Percentiles rank a stretch among this genome's conserved stretches.
Conservation (phyloP, 768 basidiomycete genomes). For the Lactarius deliciosus region DNA sequence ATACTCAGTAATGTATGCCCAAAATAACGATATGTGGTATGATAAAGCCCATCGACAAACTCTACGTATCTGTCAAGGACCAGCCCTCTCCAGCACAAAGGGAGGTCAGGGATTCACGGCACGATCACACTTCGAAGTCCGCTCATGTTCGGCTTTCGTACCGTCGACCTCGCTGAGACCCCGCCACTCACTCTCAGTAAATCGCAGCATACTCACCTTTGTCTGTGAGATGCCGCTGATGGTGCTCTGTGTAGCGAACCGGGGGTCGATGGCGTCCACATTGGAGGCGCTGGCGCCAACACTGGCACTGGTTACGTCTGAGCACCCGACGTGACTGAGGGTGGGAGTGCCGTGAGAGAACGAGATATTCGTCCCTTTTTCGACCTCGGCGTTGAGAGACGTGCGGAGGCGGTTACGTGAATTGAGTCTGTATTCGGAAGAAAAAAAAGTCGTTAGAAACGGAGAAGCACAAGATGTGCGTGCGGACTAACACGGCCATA, state of each 20-base stretch:
- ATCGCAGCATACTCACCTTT: neutral
- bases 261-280: neutral
- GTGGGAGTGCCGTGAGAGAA: neutral
- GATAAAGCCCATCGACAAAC: neutral
- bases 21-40: neutral
- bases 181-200: neutral
- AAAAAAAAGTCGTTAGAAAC: neutral
- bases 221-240: neutral
- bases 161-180: neutral
- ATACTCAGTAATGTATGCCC: no score
- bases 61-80: neutral
- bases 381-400: neutral
- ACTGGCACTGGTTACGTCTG: neutral
- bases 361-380: neutral
- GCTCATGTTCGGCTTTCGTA: neutral
- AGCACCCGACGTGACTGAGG: neutral
- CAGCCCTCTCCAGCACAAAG: neutral
- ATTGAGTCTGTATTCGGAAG: neutral
- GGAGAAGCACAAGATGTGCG: neutral
- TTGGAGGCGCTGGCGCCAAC: neutral
- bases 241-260: neutral
- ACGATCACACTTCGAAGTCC: neutral
- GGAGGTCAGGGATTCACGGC: neutral
- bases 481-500: conserved; percentile 5
- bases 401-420: conserved; percentile 9